These are phyloP conservation scores for Debaryomyces robertsiae DNA, from an alignment of 1,139 yeast species.

Conservation along the genomic window DNA sequence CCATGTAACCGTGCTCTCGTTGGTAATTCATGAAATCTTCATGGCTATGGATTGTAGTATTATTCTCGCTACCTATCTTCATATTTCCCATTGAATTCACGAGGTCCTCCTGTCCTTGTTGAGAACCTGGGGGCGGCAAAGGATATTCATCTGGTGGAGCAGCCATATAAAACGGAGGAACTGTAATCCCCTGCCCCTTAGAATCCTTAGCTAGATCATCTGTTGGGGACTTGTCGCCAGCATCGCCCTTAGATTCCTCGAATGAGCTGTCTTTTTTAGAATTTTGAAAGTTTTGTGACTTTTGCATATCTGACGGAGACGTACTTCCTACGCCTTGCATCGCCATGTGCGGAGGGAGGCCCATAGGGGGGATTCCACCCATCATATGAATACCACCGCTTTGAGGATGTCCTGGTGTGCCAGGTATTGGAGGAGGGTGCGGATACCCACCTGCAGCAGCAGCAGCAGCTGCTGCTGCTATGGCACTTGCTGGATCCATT, in stretches of 20 bases:
- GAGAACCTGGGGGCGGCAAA: constrained; percentile 8
- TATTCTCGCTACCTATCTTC: constrained; percentile 15
- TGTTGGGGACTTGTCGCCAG: neutral
- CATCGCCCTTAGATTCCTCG: constrained; percentile 4
- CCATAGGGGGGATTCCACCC: constrained; percentile 15
- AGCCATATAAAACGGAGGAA: constrained; percentile 12
- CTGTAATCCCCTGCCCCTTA: neutral
- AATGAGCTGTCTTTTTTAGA: constrained; percentile 8
- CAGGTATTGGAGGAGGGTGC: constrained; percentile 13
- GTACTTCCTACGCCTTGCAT: constrained; percentile 4
- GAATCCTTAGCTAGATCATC: neutral
- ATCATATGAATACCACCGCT: constrained; percentile 9
- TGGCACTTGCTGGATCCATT: constrained; percentile 36
- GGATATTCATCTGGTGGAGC: constrained; percentile 9
- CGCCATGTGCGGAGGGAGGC: constrained; percentile 15
- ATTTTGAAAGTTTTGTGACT: neutral
- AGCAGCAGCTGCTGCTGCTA: constrained; percentile 29
- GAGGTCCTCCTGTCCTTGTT: constrained; percentile 17
- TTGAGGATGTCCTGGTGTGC: constrained; percentile 10
- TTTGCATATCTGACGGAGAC: constrained; percentile 1
- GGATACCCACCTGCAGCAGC: constrained; percentile 26
- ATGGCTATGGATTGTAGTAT: constrained; percentile 3
- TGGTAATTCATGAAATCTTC: constrained; percentile 6
- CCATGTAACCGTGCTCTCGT: constrained; percentile 13
- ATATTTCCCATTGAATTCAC: constrained; percentile 21